Conservation (phyloP, 2,329 filamentous ascomycete genomes). For the Xylaria sp. region DNA sequence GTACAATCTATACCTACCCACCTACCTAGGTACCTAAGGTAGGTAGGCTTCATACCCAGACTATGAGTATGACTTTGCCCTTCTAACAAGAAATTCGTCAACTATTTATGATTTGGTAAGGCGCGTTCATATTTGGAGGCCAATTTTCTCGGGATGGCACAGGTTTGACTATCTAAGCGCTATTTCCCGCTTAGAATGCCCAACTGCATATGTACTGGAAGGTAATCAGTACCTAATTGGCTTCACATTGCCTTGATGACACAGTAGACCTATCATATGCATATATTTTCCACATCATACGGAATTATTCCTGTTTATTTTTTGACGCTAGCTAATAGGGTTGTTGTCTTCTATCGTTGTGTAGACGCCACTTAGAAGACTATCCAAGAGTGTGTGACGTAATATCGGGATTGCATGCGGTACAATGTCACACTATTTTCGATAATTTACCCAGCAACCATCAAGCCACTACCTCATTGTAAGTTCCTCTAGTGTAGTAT, state of each 20-base stretch:
- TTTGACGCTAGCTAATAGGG: background rate
- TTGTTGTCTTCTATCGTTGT: background rate
- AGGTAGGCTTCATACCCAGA: background rate
- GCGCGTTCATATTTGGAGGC: background rate
- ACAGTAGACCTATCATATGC: background rate
- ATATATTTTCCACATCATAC: background rate
- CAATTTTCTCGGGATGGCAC: conserved; percentile 5
- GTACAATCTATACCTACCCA: background rate
- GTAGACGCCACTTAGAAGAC: background rate
- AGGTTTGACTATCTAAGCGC: conserved; percentile 8
- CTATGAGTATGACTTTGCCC: background rate
- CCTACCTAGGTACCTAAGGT: too few species aligned
- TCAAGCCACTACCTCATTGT: background rate
- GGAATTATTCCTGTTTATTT: background rate
- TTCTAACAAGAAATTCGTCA: background rate
- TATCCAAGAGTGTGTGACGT: conserved; percentile 2
- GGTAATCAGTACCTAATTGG: too few species aligned
- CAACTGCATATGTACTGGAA: background rate
- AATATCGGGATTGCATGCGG: conserved; percentile 20
- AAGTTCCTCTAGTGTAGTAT: background rate
- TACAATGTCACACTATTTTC: conserved; percentile 1
- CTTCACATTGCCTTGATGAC: background rate
- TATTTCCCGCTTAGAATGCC: conserved; percentile 13
- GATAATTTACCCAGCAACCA: background rate
- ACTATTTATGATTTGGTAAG: background rate